A percentile compares a stretch with the other conserved stretches of the same genome.
Conservation (phyloP, 2,329 filamentous ascomycete species). For the Ceratocystis alfenasii region DNA sequence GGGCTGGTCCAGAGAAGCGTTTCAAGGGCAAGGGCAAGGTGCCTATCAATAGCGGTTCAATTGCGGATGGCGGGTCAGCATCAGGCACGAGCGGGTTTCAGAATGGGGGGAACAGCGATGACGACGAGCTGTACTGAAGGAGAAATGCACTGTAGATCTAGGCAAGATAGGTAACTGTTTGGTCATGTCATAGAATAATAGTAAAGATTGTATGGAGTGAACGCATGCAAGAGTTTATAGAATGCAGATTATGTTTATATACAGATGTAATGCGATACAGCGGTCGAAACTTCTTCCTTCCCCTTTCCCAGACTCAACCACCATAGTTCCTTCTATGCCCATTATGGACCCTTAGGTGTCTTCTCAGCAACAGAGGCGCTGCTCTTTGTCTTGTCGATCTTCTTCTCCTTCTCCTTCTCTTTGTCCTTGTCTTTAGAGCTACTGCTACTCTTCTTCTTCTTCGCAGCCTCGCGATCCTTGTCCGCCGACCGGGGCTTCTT, state of each 20-base stretch:
- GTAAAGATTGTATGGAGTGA: neutral
- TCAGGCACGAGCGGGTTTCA: slow-evolving; percentile 35
- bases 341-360: neutral
- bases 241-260: slow-evolving; percentile 8
- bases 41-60: neutral
- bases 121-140: slow-evolving; percentile 43
- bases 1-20: slow-evolving; percentile 33
- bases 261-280: neutral
- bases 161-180: neutral
- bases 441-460: slow-evolving; percentile 6
- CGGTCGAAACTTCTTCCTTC: neutral
- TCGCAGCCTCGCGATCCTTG: neutral
- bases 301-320: neutral
- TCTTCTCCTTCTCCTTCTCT: neutral
- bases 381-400: neutral
- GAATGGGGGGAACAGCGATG: slow-evolving; percentile 43
- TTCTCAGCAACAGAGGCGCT: neutral
- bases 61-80: neutral
- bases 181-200: neutral
- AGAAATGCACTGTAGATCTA: neutral
- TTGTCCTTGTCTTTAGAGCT: slow-evolving; percentile 4
- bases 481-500: slow-evolving; percentile 18
- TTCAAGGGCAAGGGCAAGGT: slow-evolving; percentile 48
- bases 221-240: neutral
- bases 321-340: neutral